Base-by-base conservation (phyloP, 2,329 filamentous ascomycete species). In the Beauveria pseudobassiana region DNA sequence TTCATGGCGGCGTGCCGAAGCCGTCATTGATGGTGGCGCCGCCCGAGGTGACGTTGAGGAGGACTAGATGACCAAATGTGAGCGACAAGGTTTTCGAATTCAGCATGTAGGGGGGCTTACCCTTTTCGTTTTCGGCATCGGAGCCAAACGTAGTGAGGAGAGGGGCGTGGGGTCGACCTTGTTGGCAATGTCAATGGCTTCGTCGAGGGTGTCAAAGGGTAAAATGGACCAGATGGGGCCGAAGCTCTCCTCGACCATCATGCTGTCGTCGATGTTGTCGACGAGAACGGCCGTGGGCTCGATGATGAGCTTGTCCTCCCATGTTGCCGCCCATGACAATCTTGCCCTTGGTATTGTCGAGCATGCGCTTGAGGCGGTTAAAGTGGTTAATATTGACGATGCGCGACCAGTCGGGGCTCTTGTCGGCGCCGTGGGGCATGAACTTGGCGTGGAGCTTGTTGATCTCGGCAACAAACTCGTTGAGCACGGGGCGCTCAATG, bases 281-380 rank as follows among this genome's bases (percentile, higher is more conserved):
- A 97, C 88, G 64, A 91, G 82, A n/a, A 99, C 87, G n/a, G 93
- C 86, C 0, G 95, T 99, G 1, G 93, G 91, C 72, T 93, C 91
- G 67, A 99, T 95, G 75, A 89, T 97, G 55, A 89, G 86, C 38
- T 91, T 83, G 42, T 82, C 79, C 71, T 90, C 87, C 73, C 98
- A 89, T 87, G 60, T 87, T 85, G 54, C 95, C 95, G 57, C 95
- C 95, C 69, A 96, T 78, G 54, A 98, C 80, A 65, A 99, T 91
- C 77, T 90, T 89, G 73, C 95, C 95, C 64, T 84, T 83, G 61
- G 85, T 89, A 62, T 85, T 82, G 73, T 96, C 91, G n/a, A 99
- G 79, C 90, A 98, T 92, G 69, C 86, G 85, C 83, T 95, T 96
- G 67, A 98, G 82, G 43, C 93, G 87, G 64, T 84, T 79, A 76